Evolutionary conservation across 805 yeast genomes (phyloP), one percentile per base, ranked within the genome.

Genomic region (Candida insectorum): DNA sequence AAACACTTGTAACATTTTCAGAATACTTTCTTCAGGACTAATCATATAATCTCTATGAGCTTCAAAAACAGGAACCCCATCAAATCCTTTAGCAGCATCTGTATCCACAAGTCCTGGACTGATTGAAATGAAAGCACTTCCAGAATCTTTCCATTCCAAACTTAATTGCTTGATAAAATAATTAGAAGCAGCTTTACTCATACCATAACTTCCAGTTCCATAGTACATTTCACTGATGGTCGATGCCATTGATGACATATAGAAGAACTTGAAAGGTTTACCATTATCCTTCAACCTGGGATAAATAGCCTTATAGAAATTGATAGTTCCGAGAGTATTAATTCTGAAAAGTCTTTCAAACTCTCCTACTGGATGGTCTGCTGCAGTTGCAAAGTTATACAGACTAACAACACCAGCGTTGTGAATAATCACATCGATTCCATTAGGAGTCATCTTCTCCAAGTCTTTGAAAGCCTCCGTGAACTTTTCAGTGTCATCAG

Each of bases 21-120:
- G 16, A 4, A 19, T 30, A 20, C 16, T 11, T 19, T 31, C 34
- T 9, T 11, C 13, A 3, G 34, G 24, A 7, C 15, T 11, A 24
- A 31, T 31, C 6, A 31, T 17, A n/a, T n/a, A n/a, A n/a, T n/a
- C n/a, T n/a, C 15, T n/a, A 23, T 7, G 4, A 9, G 13, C n/a
- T 13, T 13, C 19, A n/a, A n/a, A n/a, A 7, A 10, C 22, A 12
- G 6, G 15, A 4, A 7, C 2, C 9, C n/a, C 24, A 5, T 19
- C 18, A n/a, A n/a, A n/a, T n/a, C n/a, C n/a, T n/a, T 9, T 14
- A 11, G 18, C 56, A 58, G 55, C 54, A 29, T 64, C 71, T 20
- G 62, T 58, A 11, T 33, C 10, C 7, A 66, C 71, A 9, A 52
- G 21, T 23, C 72, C 71, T 1, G 73, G 73, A 31, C 62, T 64